Evolutionary conservation across 2,329 filamentous ascomycete genomes (phyloP).

Genomic region (Diaporthe amygdali): DNA sequence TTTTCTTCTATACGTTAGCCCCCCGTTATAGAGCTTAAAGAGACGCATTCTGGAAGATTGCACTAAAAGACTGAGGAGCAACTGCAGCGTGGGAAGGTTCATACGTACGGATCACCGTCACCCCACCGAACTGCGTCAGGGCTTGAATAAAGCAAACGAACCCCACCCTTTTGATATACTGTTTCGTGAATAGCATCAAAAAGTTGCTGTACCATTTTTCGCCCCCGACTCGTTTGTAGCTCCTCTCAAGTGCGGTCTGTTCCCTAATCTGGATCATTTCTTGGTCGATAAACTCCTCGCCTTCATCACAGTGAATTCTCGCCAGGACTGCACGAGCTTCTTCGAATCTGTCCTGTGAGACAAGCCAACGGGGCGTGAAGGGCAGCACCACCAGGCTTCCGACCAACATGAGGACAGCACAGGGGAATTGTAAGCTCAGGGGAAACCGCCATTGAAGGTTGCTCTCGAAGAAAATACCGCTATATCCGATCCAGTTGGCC

Average conservation of each 20-base stretch:
- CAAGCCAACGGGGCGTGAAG: slow-evolving; percentile 34
- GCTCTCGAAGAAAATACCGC: slow-evolving; percentile 36
- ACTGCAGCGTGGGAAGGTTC: no score
- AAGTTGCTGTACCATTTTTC: slow-evolving; percentile 12
- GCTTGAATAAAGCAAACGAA: slow-evolving; percentile 36
- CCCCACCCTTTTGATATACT: slow-evolving; percentile 35
- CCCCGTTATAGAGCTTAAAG: no score
- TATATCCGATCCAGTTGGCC: slow-evolving; percentile 47
- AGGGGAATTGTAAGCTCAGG: slow-evolving; percentile 37
- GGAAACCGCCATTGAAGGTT: slow-evolving; percentile 40
- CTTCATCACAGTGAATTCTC: slow-evolving; percentile 29
- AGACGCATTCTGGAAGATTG: no score
- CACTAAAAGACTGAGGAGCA: no score
- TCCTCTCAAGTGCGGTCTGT: slow-evolving; percentile 32
- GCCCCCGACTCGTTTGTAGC: slow-evolving; percentile 22
- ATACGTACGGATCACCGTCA: slow-evolving; percentile 36
- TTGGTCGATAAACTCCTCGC: slow-evolving; percentile 29
- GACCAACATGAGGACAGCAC: not conserved
- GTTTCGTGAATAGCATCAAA: slow-evolving; percentile 32
- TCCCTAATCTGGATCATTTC: slow-evolving; percentile 31
- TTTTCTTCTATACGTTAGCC: no score
- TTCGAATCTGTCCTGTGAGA: slow-evolving; percentile 30
- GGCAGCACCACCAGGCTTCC: slow-evolving; percentile 29
- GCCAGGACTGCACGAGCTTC: slow-evolving; percentile 32
- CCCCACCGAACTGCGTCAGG: slow-evolving; percentile 37